A percentile compares a stretch with the other conserved stretches of the same genome.
Evolutionary conservation across 371 early-diverging fungal species (phyloP).

Genomic region (Mucor indicus): DNA sequence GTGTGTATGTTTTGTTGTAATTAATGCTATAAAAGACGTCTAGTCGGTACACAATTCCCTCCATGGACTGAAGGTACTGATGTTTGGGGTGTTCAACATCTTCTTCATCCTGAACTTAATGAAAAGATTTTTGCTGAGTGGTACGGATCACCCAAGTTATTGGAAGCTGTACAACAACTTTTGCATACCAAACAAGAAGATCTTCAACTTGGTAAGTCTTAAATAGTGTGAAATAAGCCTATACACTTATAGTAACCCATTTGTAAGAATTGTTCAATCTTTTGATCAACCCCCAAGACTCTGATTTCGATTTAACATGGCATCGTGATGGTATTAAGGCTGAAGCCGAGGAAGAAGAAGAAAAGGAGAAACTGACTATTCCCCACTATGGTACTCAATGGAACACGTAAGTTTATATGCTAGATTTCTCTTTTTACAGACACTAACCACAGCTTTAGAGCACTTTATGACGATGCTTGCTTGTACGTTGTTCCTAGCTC

Average conservation of each 20-base stretch:
- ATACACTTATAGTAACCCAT: background rate
- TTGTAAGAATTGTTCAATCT: conserved; percentile 48
- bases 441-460: too few species aligned
- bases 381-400: conserved; percentile 64
- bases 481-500: conserved; percentile 50
- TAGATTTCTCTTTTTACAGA: background rate
- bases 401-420: conserved; percentile 35
- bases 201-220: conserved; percentile 39
- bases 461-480: conserved; percentile 53
- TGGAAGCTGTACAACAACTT: conserved; percentile 44
- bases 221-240: background rate
- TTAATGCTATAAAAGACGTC: too few species aligned
- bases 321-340: conserved; percentile 51
- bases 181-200: conserved; percentile 30
- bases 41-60: conserved; percentile 57
- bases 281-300: conserved; percentile 48
- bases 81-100: conserved; percentile 58
- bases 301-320: conserved; percentile 53
- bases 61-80: conserved; percentile 56
- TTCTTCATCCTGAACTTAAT: conserved; percentile 47
- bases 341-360: conserved; percentile 38
- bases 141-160: conserved; percentile 43
- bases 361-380: conserved; percentile 34
- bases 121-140: conserved; percentile 53
- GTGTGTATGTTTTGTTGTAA: too few species aligned